phyloP scores from a whole-genome alignment of 371 early-diverging fungal species.

The Mucor plumbeus region DNA sequence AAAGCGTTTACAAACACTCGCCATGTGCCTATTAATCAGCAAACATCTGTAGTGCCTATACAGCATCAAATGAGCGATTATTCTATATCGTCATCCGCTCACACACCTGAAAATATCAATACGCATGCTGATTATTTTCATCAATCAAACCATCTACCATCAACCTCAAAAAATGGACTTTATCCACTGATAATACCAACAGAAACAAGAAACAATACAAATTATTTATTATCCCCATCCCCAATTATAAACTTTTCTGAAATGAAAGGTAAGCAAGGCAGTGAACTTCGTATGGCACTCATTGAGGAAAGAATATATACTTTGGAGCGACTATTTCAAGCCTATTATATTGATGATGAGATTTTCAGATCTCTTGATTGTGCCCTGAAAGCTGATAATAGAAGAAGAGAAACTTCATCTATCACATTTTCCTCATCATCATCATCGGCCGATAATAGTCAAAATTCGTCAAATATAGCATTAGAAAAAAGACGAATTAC shows the following conservation, averaged over 20 bases:
- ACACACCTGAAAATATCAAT: neutral
- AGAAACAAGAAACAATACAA: neutral
- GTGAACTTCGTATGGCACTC: constrained; percentile 68
- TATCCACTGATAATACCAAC: constrained; percentile 1
- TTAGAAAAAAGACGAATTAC: neutral
- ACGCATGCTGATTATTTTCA: neutral
- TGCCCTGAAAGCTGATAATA: constrained; percentile 13
- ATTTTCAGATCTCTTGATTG: constrained; percentile 30
- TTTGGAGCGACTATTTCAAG: constrained; percentile 57
- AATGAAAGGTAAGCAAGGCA: neutral
- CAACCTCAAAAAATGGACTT: neutral
- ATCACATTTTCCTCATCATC: neutral
- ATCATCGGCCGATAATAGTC: neutral
- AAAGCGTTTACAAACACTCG: neutral
- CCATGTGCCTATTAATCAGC: neutral
- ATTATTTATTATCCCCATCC: constrained; percentile 1
- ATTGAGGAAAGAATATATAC: constrained; percentile 97
- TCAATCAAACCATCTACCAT: neutral
- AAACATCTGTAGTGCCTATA: neutral
- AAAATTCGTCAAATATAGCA: neutral
- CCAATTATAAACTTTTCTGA: neutral
- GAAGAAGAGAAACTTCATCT: neutral
- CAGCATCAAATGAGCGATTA: neutral
- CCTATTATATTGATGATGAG: constrained; percentile 37
- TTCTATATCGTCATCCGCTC: neutral